Evolutionary conservation across 495 filamentous ascomycete species (phyloP).

Genomic region (Friedmanniomyces simplex): DNA sequence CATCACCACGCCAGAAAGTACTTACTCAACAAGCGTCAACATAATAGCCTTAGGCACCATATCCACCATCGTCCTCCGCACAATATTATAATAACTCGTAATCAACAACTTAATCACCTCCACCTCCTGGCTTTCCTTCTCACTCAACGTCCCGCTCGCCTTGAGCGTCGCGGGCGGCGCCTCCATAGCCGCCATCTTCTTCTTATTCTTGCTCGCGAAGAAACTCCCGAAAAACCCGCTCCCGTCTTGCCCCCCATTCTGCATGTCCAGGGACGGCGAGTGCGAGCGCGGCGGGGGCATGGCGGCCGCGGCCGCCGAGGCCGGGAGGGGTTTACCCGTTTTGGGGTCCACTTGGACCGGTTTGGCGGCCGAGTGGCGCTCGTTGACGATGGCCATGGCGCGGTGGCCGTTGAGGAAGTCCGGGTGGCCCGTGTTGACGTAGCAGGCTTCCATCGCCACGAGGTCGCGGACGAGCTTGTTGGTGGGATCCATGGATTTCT

Average conservation of each 20-base stretch:
- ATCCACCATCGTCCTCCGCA: conserved; percentile 96
- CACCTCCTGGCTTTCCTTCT: conserved; percentile 88
- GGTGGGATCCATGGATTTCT: conserved; percentile 92
- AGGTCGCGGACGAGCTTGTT: conserved; percentile 94
- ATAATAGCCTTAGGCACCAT: conserved; percentile 99
- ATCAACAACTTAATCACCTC: conserved; percentile 98
- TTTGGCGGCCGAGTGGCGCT: conserved; percentile 66
- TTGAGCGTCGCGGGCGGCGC: conserved; percentile 86
- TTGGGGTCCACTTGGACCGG: conserved; percentile 98
- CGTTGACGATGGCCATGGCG: conserved; percentile 96
- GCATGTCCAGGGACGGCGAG: conserved; percentile 46
- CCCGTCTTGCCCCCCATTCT: conserved; percentile 28
- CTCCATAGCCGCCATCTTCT: conserved; percentile 99
- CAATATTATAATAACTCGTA: conserved; percentile 94
- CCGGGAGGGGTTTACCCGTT: conserved; percentile 86
- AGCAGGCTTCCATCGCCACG: conserved; percentile 90
- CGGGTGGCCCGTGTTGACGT: conserved; percentile 97
- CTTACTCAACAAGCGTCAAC: conserved; percentile 89
- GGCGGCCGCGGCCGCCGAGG: conserved; percentile 26
- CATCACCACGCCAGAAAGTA: conserved; percentile 16
- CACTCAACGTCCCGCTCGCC: conserved; percentile 81
- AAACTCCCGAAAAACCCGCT: conserved; percentile 92
- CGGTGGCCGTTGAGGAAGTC: conserved; percentile 91
- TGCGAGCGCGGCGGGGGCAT: conserved; percentile 56
- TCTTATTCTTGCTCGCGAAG: conserved; percentile 98